Evolutionary conservation across 2,329 filamentous ascomycete species (phyloP).

Genomic region (Aspergillus udagawae): DNA sequence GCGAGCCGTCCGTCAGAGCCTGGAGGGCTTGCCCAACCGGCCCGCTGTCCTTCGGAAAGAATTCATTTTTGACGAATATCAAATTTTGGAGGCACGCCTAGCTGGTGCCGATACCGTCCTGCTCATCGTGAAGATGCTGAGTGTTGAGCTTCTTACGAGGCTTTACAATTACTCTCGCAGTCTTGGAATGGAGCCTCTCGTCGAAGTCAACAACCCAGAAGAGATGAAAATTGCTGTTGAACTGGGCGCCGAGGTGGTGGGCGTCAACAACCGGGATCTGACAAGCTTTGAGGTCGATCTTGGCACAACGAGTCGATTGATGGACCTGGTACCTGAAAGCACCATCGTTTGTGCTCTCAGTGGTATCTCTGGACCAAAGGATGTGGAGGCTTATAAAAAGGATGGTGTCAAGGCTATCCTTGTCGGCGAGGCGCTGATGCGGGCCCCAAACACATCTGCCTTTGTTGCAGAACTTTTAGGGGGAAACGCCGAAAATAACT

Average conservation of each 20-base stretch:
- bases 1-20: conserved; percentile 75
- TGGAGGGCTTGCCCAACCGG: conserved; percentile 87
- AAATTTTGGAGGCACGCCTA: conserved; percentile 89
- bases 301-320: conserved; percentile 81
- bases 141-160: conserved; percentile 65
- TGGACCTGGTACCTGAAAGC: conserved; percentile 77
- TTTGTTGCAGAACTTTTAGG: conserved; percentile 86
- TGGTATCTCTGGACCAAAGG: conserved; percentile 83
- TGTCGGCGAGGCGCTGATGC: conserved; percentile 94
- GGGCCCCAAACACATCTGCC: conserved; percentile 71
- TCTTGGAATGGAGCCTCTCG: conserved; percentile 93
- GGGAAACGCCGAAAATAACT: conserved; percentile 31
- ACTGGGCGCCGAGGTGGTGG: conserved; percentile 85
- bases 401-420: conserved; percentile 91
- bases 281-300: conserved; percentile 97
- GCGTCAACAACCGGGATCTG: conserved; percentile 95
- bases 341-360: conserved; percentile 92
- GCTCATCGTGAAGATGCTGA: conserved; percentile 97
- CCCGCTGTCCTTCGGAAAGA: conserved; percentile 93
- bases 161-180: conserved; percentile 86
- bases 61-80: conserved; percentile 97
- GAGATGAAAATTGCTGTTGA: conserved; percentile 88
- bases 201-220: conserved; percentile 91
- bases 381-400: conserved; percentile 81
- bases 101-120: conserved; percentile 93